A percentile compares a stretch with the other conserved stretches of the same genome.
These are phyloP conservation scores for Alternaria conjuncta DNA, from an alignment of 2,329 filamentous ascomycete species.

Conservation along the genomic window DNA sequence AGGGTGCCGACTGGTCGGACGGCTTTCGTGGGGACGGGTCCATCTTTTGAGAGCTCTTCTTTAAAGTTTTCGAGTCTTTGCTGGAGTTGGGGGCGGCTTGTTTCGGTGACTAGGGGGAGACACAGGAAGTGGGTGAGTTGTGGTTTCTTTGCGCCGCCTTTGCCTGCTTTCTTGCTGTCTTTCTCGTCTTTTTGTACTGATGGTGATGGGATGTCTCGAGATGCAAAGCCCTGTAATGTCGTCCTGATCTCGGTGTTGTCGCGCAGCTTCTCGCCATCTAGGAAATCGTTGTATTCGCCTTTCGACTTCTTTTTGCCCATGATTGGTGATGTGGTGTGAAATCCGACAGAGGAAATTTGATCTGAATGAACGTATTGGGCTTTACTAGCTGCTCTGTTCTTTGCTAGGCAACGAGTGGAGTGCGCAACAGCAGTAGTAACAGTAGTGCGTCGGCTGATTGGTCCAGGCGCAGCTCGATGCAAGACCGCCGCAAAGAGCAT, in stretches of 20 bases:
- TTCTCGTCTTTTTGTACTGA: slow-evolving; percentile 9
- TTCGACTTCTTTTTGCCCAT: slow-evolving; percentile 43
- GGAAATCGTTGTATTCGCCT: slow-evolving; percentile 43
- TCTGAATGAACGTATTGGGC: not conserved
- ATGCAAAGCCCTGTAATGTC: slow-evolving; percentile 24
- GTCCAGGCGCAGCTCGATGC: slow-evolving; percentile 3
- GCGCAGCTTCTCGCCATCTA: slow-evolving; percentile 42
- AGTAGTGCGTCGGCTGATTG: slow-evolving; percentile 7
- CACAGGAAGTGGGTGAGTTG: slow-evolving; percentile 77
- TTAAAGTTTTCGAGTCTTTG: slow-evolving; percentile 67
- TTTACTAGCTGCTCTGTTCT: not conserved
- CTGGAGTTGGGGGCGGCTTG: slow-evolving; percentile 70
- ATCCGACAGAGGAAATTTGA: not conserved
- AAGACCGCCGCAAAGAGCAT: slow-evolving; percentile 10
- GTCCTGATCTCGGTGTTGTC: slow-evolving; percentile 35
- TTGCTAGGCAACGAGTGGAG: not conserved
- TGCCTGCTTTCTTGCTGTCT: slow-evolving; percentile 17
- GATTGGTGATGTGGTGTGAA: not conserved
- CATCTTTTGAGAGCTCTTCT: slow-evolving; percentile 50
- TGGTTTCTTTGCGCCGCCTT: slow-evolving; percentile 45
- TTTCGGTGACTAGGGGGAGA: slow-evolving; percentile 70
- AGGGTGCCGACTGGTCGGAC: slow-evolving; percentile 79
- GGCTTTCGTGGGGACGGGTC: slow-evolving; percentile 66
- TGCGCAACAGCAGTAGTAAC: not conserved
- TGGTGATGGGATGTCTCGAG: slow-evolving; percentile 20